Evolutionary conservation across 768 basidiomycete genomes (phyloP).

Genomic region (Mycena amicta): DNA sequence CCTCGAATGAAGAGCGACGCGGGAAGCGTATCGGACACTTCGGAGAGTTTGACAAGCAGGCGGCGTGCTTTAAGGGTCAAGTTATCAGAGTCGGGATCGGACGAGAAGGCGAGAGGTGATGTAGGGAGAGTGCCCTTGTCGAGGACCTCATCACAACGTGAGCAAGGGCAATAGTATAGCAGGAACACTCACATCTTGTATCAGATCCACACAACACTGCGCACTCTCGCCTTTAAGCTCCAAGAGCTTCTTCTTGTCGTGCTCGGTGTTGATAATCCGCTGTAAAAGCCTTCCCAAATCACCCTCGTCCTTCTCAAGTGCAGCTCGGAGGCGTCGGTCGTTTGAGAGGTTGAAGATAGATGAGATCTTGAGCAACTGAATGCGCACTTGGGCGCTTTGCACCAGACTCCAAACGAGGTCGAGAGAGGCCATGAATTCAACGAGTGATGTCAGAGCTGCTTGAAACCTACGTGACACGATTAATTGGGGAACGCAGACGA

Average conservation of each 20-base stretch:
- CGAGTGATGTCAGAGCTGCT: conserved; percentile 9
- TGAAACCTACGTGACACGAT: conserved; percentile 3
- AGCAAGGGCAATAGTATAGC: background rate
- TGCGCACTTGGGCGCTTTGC: conserved; percentile 20
- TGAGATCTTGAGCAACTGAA: conserved; percentile 22
- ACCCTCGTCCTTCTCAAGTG: conserved; percentile 23
- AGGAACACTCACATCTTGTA: conserved; percentile 19
- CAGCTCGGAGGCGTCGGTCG: conserved; percentile 16
- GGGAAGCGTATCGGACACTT: conserved; percentile 27
- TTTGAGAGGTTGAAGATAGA: conserved; percentile 17
- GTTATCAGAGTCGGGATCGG: conserved; percentile 1
- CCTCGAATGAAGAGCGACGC: conserved; percentile 28
- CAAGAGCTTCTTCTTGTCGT: conserved; percentile 15
- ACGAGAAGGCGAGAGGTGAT: background rate
- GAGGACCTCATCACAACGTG: conserved; percentile 10
- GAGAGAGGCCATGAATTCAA: conserved; percentile 22
- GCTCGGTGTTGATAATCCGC: conserved; percentile 2
- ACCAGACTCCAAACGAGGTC: conserved; percentile 25
- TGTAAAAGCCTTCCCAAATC: conserved; percentile 18
- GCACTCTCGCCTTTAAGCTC: conserved; percentile 22
- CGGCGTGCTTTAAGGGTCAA: conserved; percentile 26
- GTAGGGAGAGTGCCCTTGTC: conserved; percentile 15
- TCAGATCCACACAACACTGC: conserved; percentile 23
- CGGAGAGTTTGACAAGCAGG: conserved; percentile 27
- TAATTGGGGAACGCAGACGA: background rate